Evolutionary conservation across 2,329 filamentous ascomycete species (phyloP), one percentile per base, ranked within the genome.

Genomic region (Aureobasidium sp.): DNA sequence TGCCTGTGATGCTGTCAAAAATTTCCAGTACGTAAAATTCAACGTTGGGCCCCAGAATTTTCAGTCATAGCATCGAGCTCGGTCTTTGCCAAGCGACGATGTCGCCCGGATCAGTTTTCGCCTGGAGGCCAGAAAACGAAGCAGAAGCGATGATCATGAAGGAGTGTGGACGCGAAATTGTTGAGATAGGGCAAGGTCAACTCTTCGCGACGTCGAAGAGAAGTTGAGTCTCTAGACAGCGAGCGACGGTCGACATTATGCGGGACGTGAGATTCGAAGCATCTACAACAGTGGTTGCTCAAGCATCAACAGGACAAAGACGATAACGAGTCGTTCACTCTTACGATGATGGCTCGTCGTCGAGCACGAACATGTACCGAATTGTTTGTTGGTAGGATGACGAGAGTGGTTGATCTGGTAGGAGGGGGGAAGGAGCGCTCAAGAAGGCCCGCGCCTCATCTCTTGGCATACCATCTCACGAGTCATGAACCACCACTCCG

Each of bases 1-100:
- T 57, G 53, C 37, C 51, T 32, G 51, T 32, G 39, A 57, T 36
- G 53, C 53, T 34, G 39, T 46, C 39, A 44, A 41, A 57, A n/a
- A 7, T 44, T 57, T n/a, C n/a, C 3, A 26, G 41, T 57, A 57
- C 53, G 53, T 57, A 57, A 57, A 44, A 57, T 56, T 44, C 41
- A 46, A 57, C 53, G 53, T 46, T 57, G 27, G 46, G 46, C 39
- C 53, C 39, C 53, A 57, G 41, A 36, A 34, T 36, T 46, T 57
- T 43, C 24, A 20, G 27, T 27, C 37, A 15, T n/a, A 24, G 9
- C 34, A 37, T 20, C 13, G 27, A 56, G 53, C 53, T 57, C 39
- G 53, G 53, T 34, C 15, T 46, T 7, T 27, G 27, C 27, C 6
- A 15, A 44, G 44, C 39, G 29, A 15, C 27, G 32, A 10, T 29